Conservation (phyloP, 331 rosid genomes). For the Telfairia occidentalis region DNA sequence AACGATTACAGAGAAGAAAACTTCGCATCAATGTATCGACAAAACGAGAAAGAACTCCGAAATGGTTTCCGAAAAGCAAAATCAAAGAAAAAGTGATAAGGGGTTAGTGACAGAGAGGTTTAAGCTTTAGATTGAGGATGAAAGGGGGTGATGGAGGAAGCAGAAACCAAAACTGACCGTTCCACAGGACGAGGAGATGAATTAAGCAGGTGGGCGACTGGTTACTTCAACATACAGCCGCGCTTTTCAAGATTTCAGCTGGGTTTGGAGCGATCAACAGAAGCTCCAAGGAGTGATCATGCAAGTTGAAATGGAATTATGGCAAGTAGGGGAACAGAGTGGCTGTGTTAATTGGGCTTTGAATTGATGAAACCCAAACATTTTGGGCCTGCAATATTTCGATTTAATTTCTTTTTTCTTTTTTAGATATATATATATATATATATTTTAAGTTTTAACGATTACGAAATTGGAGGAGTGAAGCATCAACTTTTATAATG, state of each 20-base stretch:
- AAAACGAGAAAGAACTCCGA: neutral
- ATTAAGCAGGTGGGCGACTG: neutral
- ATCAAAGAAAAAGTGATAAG: neutral
- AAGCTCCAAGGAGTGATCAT: neutral
- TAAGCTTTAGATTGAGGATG: neutral
- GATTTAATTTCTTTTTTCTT: no score
- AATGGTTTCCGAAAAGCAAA: neutral
- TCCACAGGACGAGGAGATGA: conserved; percentile 1
- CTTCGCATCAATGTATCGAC: neutral
- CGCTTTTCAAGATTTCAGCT: neutral
- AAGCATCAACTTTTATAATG: no score
- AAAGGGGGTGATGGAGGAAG: neutral
- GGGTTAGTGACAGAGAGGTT: neutral
- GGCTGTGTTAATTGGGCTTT: neutral
- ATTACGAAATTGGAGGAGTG: no score
- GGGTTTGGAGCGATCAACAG: neutral
- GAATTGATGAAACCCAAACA: neutral
- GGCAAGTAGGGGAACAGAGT: neutral
- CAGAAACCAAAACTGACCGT: neutral
- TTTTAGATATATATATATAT: no score
- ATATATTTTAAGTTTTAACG: no score
- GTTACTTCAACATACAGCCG: neutral
- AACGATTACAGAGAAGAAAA: neutral
- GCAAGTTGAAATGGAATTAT: neutral
- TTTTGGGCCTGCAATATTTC: neutral